These are phyloP conservation scores for Pestalotiopsis sp. DNA, from an alignment of 2,329 filamentous ascomycete genomes.

Conservation along the genomic window DNA sequence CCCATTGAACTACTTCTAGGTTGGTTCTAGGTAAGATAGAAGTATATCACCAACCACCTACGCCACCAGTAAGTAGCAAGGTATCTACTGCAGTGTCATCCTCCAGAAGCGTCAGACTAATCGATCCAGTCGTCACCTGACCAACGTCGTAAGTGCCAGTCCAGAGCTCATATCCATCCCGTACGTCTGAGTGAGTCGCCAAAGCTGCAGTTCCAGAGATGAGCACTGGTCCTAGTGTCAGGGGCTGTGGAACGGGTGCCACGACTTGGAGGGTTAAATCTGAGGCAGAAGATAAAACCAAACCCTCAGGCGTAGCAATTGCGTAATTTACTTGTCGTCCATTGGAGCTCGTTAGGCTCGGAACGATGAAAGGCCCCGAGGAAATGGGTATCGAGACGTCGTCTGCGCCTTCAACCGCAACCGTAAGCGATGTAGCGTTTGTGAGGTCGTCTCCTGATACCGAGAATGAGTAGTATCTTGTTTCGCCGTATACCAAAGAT, in stretches of 20 bases:
- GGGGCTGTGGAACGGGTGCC: slow-evolving; percentile 23
- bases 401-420: slow-evolving; percentile 15
- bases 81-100: slow-evolving; percentile 22
- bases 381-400: slow-evolving; percentile 21
- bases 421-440: slow-evolving; percentile 20
- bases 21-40: too few species aligned
- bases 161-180: slow-evolving; percentile 14
- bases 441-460: slow-evolving; percentile 17
- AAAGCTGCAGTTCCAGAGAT: slow-evolving; percentile 15
- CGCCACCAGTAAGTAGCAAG: slow-evolving; percentile 24
- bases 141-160: slow-evolving; percentile 17
- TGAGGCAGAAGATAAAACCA: too few species aligned
- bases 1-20: too few species aligned
- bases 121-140: slow-evolving; percentile 21
- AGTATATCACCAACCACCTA: slow-evolving; percentile 27
- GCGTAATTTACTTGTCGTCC: slow-evolving; percentile 15
- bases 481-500: background rate
- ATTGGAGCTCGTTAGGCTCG: slow-evolving; percentile 20
- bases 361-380: slow-evolving; percentile 22
- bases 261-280: slow-evolving; percentile 18
- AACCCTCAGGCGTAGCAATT: too few species aligned
- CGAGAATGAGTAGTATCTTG: slow-evolving; percentile 24
- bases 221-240: slow-evolving; percentile 27
- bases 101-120: slow-evolving; percentile 24
- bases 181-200: slow-evolving; percentile 11